Conservation (phyloP, 345 rosid species). For the Brassica cretica region DNA sequence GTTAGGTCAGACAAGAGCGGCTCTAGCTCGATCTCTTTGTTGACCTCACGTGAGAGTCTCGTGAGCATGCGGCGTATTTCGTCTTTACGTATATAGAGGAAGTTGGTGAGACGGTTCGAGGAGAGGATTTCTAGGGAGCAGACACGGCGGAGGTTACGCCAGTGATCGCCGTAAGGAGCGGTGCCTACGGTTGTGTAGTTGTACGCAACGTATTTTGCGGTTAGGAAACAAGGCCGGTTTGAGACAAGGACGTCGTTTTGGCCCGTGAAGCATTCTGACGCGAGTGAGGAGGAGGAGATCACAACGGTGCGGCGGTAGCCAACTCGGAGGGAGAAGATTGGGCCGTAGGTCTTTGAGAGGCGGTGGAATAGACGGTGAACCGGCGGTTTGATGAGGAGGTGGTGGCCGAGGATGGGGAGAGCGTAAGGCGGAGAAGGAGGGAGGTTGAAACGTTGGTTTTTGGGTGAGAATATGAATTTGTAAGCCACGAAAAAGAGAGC, state of each 20-base stretch:
- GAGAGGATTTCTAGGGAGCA: slow-evolving; percentile 54
- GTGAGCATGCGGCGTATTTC: slow-evolving; percentile 48
- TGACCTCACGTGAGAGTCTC: slow-evolving; percentile 35
- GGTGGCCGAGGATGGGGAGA: slow-evolving; percentile 60
- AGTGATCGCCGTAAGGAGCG: slow-evolving; percentile 59
- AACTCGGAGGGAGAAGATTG: slow-evolving; percentile 44
- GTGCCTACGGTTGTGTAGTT: slow-evolving; percentile 38
- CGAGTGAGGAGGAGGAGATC: slow-evolving; percentile 50
- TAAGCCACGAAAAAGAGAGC: slow-evolving; percentile 28
- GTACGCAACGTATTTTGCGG: slow-evolving; percentile 48
- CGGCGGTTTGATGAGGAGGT: slow-evolving; percentile 46
- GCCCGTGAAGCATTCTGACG: slow-evolving; percentile 51
- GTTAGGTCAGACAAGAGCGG: slow-evolving; percentile 33
- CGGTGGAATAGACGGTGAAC: slow-evolving; percentile 38
- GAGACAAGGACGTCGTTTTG: slow-evolving; percentile 55
- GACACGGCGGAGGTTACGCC: slow-evolving; percentile 67
- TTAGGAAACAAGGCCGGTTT: slow-evolving; percentile 49
- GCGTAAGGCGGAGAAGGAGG: slow-evolving; percentile 49
- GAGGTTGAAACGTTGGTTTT: slow-evolving; percentile 22
- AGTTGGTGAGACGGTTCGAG: slow-evolving; percentile 46
- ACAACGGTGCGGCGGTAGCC: slow-evolving; percentile 44
- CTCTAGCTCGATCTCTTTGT: slow-evolving; percentile 38
- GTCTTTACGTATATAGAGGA: slow-evolving; percentile 41
- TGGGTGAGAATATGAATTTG: slow-evolving; percentile 24
- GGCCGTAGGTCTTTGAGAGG: slow-evolving; percentile 43